Conservation (phyloP, 441 rosid genomes). For the Populus hybrid region DNA sequence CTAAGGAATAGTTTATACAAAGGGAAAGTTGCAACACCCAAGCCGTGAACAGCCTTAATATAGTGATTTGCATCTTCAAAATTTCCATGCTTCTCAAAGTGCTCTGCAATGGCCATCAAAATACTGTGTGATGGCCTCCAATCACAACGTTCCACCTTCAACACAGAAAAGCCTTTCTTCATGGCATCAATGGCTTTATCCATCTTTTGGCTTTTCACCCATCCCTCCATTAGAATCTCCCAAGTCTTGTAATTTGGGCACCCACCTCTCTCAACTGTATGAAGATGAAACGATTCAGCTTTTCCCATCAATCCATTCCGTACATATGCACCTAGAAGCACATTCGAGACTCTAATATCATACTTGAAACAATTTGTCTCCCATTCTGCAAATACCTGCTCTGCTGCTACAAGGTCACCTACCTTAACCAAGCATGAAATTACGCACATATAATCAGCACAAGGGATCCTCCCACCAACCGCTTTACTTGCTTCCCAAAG, state of each 20-base stretch:
- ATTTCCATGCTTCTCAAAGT: constrained; percentile 44
- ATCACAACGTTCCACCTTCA: constrained; percentile 35
- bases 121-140: constrained; percentile 55
- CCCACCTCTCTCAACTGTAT: constrained; percentile 51
- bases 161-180: constrained; percentile 40
- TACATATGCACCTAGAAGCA: constrained; percentile 59
- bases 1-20: constrained; percentile 48
- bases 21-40: constrained; percentile 47
- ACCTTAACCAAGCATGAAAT: constrained; percentile 51
- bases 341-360: constrained; percentile 64
- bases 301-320: constrained; percentile 41
- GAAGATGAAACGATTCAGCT: constrained; percentile 50
- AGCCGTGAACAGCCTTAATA: constrained; percentile 38
- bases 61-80: constrained; percentile 45
- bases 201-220: constrained; percentile 45
- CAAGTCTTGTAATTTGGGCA: constrained; percentile 68
- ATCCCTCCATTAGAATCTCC: constrained; percentile 70
- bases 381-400: constrained; percentile 54
- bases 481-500: constrained; percentile 52
- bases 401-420: constrained; percentile 45
- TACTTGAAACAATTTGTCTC: constrained; percentile 42
- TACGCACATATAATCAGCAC: constrained; percentile 54
- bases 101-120: constrained; percentile 39
- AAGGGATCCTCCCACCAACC: constrained; percentile 45
- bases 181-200: constrained; percentile 53